Base-by-base conservation (phyloP, 2,329 filamentous ascomycete species). In the Verticillium dahliae region DNA sequence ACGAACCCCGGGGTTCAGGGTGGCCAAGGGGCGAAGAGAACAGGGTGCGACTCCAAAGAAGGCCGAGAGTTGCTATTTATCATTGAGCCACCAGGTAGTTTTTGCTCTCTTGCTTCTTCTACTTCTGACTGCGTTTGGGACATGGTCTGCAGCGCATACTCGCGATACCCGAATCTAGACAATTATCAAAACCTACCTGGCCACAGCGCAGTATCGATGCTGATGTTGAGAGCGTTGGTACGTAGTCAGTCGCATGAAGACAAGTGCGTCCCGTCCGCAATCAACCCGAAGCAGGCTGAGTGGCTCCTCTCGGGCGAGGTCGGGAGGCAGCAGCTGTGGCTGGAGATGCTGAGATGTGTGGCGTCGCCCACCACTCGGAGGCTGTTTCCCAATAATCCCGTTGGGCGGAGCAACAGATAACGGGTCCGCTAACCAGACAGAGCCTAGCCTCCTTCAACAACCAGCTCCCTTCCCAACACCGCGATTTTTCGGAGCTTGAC, bases 401-500 rank as follows among this genome's bases (percentile, higher is more conserved):
- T 65, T 66, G 64, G 65, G 62, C 14, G 58, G 54, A 56, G 54
- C 33, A 56, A 15, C 54, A 33, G 31, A 34, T 52, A 52, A 18
- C 54, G 54, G 54, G 54, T 56, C 54, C 56, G 60, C 72, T 71
- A 75, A 61, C 63, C 65, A 13, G 7, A 61, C 65, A 9, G 10
- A 65, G 71, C 45, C 63, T 77, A 76, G 74, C 61, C 62, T 62
- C n/a, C 64, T 71, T 70, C 75, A 77, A 77, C 74, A 75, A 73
- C 68, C 66, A 68, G 63, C 61, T 63, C 63, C 64, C 62, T 66
- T 66, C 74, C 73, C 75, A 76, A 76, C 75, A 72, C 72, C 71
- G 74, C 73, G 73, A 78, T 77, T 75, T 78, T 76, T 77, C 73
- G 75, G 72, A 76, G 74, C 73, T 74, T 67, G 69, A 62, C 39